Percentiles rank a stretch among this genome's conserved stretches.
Conservation (phyloP, 768 basidiomycete species). For the Xerocomus spinulosus region DNA sequence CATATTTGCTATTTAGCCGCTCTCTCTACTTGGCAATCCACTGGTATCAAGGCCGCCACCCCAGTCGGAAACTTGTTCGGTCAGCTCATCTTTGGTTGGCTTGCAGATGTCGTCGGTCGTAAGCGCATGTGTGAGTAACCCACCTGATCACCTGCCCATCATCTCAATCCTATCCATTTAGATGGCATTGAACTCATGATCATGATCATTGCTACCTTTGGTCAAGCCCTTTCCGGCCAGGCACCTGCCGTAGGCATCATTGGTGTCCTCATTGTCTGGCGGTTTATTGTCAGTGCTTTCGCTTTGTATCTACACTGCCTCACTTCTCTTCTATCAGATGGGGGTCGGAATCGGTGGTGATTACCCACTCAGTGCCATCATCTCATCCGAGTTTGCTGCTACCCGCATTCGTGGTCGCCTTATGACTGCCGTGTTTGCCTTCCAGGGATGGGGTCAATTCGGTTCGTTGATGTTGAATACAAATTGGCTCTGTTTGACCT, state of each 20-base stretch:
- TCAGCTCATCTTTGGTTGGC: conserved; percentile 75
- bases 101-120: conserved; percentile 72
- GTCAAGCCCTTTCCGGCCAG: conserved; percentile 68
- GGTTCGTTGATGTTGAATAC: conserved; percentile 35
- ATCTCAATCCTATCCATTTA: conserved; percentile 7
- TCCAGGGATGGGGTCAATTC: conserved; percentile 87
- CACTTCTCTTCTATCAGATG: conserved; percentile 37
- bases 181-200: conserved; percentile 63
- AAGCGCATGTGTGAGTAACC: conserved; percentile 71
- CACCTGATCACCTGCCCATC: not conserved
- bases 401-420: conserved; percentile 74
- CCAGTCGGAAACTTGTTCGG: conserved; percentile 74
- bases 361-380: conserved; percentile 81
- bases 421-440: conserved; percentile 85
- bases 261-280: conserved; percentile 78
- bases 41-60: conserved; percentile 74
- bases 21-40: conserved; percentile 55
- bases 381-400: conserved; percentile 85
- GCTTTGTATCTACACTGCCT: not conserved
- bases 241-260: conserved; percentile 67
- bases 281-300: conserved; percentile 52
- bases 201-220: conserved; percentile 77
- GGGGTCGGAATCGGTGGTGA: conserved; percentile 87
- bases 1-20: conserved; percentile 8
- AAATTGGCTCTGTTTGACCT: not conserved